Percentiles rank a stretch among this genome's conserved stretches.
phyloP scores from a whole-genome alignment of 2,329 filamentous ascomycete species.

The Botrytis aclada region DNA sequence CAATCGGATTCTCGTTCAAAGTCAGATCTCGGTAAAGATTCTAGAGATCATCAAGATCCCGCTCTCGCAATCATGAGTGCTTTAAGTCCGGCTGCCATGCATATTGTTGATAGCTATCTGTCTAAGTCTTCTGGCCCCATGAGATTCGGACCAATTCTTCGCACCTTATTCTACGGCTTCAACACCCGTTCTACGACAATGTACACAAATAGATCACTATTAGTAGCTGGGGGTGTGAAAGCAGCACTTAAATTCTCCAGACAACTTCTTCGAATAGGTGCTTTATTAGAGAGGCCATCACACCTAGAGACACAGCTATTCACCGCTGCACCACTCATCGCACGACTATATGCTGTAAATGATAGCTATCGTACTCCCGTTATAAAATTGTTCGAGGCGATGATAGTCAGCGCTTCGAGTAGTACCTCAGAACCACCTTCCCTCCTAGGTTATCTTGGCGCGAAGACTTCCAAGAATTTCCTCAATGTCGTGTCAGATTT shows the following conservation, averaged over 20 bases:
- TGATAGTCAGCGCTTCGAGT: constrained; percentile 68
- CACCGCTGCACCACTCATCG: constrained; percentile 72
- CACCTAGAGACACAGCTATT: constrained; percentile 76
- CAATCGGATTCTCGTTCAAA: constrained; percentile 11
- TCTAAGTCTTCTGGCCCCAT: constrained; percentile 66
- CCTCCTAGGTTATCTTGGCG: constrained; percentile 83
- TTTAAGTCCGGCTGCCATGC: constrained; percentile 70
- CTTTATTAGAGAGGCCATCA: constrained; percentile 59
- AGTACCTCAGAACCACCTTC: constrained; percentile 78
- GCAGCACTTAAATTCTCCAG: constrained; percentile 65
- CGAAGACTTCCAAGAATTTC: constrained; percentile 80
- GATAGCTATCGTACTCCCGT: constrained; percentile 64
- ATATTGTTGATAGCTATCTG: constrained; percentile 74
- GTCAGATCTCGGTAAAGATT: not conserved
- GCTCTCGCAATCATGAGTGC: constrained; percentile 27
- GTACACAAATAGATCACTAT: constrained; percentile 52
- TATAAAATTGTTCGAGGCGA: constrained; percentile 66
- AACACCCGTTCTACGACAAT: constrained; percentile 59
- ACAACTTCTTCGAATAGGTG: constrained; percentile 67
- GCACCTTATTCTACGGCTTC: constrained; percentile 62
- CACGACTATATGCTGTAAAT: constrained; percentile 70
- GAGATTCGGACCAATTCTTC: constrained; percentile 73
- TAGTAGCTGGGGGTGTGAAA: constrained; percentile 60
- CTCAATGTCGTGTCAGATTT: constrained; percentile 73
- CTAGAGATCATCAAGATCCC: not conserved